Evolutionary conservation across 2,329 filamentous ascomycete genomes (phyloP), one percentile per base, ranked within the genome.

Genomic region (Colletotrichum sp.): DNA sequence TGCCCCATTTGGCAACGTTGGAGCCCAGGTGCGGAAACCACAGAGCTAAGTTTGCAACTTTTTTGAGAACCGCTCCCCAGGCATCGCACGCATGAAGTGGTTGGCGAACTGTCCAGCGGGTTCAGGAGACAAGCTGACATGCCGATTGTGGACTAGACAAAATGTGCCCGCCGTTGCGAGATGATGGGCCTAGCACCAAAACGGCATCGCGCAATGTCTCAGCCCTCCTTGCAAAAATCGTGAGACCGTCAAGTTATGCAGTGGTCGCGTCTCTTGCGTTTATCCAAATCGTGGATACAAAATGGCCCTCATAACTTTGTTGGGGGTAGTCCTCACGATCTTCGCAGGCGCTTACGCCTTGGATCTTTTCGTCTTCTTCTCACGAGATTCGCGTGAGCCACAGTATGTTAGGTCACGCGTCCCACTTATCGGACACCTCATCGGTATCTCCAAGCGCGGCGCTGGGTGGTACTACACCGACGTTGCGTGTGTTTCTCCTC

Each of bases 371-470:
- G 10, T 72, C 24, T 55, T 66, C 61, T 21, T 72, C 30, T 6
- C 58, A 55, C 32, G 59, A 10, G 69, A 63, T 32, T 24, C 61
- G 7, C 34, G 24, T 8, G 61, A 75, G 16, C 73, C 62, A 4
- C 32, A 55, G 5, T 62, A 61, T 38, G 18, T 63, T 24, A 56
- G 69, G 14, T 62, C 73, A 30, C 38, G 32, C 13, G 28, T 75
- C n/a, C 73, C 73, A n/a, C 69, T 75, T 14, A 38, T 75, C 8
- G 73, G 73, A 1, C 69, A 74, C 8, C 36, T 75, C 26, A 34
- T 75, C 38, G 73, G 69, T 30, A 16, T 71, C 30, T 32, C 30
- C 21, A 66, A 32, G 62, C 34, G 61, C 13, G 62, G 61, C 7
- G 14, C 69, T 16, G 71, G 71, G 13, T 16, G 9, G 21, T 64